These are phyloP conservation scores for Xylaria cubensis DNA, from an alignment of 495 filamentous ascomycete species.

Conservation along the genomic window DNA sequence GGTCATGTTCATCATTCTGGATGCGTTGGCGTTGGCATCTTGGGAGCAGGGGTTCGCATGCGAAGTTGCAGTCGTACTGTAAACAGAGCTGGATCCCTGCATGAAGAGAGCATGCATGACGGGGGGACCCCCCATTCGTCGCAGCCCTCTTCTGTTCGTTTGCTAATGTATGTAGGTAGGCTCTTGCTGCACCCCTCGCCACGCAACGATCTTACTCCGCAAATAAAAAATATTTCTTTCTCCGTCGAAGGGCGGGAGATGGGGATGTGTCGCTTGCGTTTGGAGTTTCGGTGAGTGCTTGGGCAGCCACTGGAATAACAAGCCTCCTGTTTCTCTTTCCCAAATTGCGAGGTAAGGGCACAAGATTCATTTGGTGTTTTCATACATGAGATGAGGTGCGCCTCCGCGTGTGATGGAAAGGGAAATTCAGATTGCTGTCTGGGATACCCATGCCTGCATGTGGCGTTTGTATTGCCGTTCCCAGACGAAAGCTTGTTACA, in stretches of 20 bases:
- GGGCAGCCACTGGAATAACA: not conserved
- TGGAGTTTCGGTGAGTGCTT: not conserved
- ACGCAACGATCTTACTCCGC: slow-evolving; percentile 9
- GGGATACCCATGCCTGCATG: slow-evolving; percentile 21
- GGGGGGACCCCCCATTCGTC: slow-evolving; percentile 18
- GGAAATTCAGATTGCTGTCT: slow-evolving; percentile 8
- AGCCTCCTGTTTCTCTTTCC: not conserved
- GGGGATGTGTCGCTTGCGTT: not conserved
- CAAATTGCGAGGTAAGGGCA: not conserved
- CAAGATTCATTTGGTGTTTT: not conserved
- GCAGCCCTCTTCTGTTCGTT: not conserved
- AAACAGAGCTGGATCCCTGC: slow-evolving; percentile 24
- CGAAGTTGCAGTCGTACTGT: slow-evolving; percentile 13
- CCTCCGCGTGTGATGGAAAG: slow-evolving; percentile 8
- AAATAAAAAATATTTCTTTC: slow-evolving; percentile 4
- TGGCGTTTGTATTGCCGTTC: slow-evolving; percentile 22
- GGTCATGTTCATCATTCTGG: slow-evolving; percentile 19
- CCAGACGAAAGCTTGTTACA: not conserved
- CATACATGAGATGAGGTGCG: not conserved
- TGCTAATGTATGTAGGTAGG: not conserved
- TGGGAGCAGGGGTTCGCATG: slow-evolving; percentile 27
- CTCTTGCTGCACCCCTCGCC: not conserved
- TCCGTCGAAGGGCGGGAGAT: not conserved
- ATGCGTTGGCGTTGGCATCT: slow-evolving; percentile 25
- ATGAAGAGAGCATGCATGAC: slow-evolving; percentile 1